These are phyloP conservation scores for Nectriaceae sp. DNA, from an alignment of 2,329 filamentous ascomycete genomes.

Conservation along the genomic window DNA sequence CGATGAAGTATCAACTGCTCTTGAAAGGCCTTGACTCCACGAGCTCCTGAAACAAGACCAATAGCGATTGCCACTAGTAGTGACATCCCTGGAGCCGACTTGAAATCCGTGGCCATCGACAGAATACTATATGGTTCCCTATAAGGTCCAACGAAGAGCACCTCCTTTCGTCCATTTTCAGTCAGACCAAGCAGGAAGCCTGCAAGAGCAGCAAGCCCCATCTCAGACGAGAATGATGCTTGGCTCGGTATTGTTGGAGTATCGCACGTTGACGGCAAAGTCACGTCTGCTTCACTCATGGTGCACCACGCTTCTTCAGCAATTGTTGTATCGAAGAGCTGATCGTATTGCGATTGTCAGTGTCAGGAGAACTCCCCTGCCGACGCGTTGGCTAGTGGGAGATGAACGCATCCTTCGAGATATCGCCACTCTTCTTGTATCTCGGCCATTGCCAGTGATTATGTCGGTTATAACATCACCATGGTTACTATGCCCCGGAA, in stretches of 20 bases:
- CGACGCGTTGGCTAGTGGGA: constrained; percentile 45
- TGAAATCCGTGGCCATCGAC: constrained; percentile 52
- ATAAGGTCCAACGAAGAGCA: constrained; percentile 56
- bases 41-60: constrained; percentile 52
- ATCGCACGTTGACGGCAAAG: constrained; percentile 55
- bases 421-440: constrained; percentile 50
- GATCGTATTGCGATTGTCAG: constrained; percentile 20
- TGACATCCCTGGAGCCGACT: constrained; percentile 52
- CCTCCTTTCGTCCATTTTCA: constrained; percentile 49
- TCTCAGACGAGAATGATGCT: constrained; percentile 54
- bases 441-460: constrained; percentile 56
- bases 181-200: constrained; percentile 58
- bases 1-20: constrained; percentile 44
- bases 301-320: constrained; percentile 52
- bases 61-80: constrained; percentile 56
- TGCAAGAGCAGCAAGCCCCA: constrained; percentile 52
- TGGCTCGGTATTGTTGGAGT: constrained; percentile 57
- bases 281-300: constrained; percentile 50
- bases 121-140: constrained; percentile 51
- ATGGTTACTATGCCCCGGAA: constrained; percentile 52
- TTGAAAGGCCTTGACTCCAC: constrained; percentile 58
- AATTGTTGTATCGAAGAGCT: constrained; percentile 41
- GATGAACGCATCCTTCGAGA: constrained; percentile 51
- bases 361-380: constrained; percentile 12
- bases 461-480: constrained; percentile 64